Percentiles rank a stretch among this genome's conserved stretches.
Conservation (phyloP, 306 rosid genomes). For the Quercus engelmannii region DNA sequence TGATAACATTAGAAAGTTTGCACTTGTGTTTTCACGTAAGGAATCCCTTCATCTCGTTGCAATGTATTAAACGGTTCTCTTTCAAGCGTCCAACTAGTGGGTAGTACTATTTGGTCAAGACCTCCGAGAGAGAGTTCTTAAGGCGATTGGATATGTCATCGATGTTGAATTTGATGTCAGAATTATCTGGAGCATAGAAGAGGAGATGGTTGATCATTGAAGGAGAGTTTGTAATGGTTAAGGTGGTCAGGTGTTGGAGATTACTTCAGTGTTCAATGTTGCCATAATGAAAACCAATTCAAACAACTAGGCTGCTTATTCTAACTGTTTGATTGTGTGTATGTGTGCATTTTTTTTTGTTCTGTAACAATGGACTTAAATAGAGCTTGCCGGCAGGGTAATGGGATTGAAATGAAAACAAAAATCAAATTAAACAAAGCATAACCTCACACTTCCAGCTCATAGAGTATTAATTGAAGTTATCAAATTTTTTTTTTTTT, state of each 20-base stretch:
- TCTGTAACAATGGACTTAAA: neutral
- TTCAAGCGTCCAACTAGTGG: conserved; percentile 37
- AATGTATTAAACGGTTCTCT: conserved; percentile 14
- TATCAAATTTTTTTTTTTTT: too few species aligned
- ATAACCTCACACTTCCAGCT: neutral
- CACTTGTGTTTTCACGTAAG: conserved; percentile 38
- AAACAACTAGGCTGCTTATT: neutral
- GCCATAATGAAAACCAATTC: neutral
- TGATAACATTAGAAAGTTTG: conserved; percentile 28
- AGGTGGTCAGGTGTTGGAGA: conserved; percentile 40
- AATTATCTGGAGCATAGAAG: conserved; percentile 20
- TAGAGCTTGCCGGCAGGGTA: neutral
- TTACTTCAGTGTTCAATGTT: conserved; percentile 5
- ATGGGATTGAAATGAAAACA: neutral
- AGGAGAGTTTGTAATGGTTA: conserved; percentile 41
- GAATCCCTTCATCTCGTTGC: conserved; percentile 55
- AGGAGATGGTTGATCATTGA: conserved; percentile 45
- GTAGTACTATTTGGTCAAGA: conserved; percentile 28
- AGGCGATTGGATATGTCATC: conserved; percentile 21
- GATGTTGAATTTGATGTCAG: neutral
- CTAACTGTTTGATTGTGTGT: neutral
- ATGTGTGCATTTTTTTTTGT: neutral
- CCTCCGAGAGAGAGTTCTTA: conserved; percentile 46
- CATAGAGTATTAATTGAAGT: neutral
- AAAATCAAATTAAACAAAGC: neutral